Evolutionary conservation across 2,329 filamentous ascomycete species (phyloP).

Genomic region (Cytospora chrysosperma): DNA sequence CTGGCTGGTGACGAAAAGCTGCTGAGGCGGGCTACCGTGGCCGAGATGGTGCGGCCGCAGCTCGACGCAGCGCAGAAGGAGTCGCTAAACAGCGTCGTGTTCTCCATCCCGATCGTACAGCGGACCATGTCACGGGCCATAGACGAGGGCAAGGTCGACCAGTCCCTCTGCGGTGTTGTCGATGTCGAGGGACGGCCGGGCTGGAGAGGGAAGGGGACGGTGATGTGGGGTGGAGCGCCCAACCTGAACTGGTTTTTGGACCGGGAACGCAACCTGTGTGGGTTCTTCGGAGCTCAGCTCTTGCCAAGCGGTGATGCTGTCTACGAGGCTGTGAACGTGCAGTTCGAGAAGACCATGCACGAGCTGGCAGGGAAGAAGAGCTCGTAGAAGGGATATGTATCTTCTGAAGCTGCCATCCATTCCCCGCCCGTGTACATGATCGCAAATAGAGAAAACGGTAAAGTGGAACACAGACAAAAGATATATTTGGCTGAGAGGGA

Average conservation of each 20-base stretch:
- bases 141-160: slow-evolving; percentile 35
- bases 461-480: no score
- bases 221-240: slow-evolving; percentile 47
- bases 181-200: slow-evolving; percentile 41
- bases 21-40: slow-evolving; percentile 41
- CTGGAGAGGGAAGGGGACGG: slow-evolving; percentile 43
- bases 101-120: slow-evolving; percentile 34
- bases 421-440: background rate
- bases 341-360: slow-evolving; percentile 3
- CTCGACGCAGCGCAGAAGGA: slow-evolving; percentile 35
- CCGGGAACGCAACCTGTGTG: slow-evolving; percentile 45
- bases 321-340: background rate
- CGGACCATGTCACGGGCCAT: slow-evolving; percentile 27
- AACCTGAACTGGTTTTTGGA: slow-evolving; percentile 50
- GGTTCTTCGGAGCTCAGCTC: slow-evolving; percentile 27
- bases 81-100: slow-evolving; percentile 30
- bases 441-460: background rate
- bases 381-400: background rate
- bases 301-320: background rate
- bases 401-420: background rate
- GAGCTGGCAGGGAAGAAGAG: slow-evolving; percentile 1
- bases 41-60: slow-evolving; percentile 48
- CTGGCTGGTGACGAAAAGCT: slow-evolving; percentile 48
- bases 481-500: background rate
- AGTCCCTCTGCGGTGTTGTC: slow-evolving; percentile 43